Conservation (phyloP, 1,139 yeast species). For the Saccharomyces hybrid region DNA sequence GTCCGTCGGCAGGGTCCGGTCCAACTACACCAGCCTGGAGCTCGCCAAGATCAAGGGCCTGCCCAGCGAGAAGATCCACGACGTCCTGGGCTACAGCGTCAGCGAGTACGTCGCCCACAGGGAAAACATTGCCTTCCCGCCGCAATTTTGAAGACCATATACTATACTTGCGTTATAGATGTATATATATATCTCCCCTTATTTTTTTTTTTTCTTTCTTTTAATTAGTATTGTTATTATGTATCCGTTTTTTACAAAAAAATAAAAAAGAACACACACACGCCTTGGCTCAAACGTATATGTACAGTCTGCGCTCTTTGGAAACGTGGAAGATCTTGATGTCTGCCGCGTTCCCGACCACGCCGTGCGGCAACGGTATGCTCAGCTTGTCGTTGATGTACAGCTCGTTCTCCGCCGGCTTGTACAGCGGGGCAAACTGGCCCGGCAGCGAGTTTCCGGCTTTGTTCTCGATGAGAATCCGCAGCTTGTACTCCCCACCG, state of each 20-base stretch:
- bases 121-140: slow-evolving; percentile 82
- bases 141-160: slow-evolving; percentile 24
- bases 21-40: slow-evolving; percentile 73
- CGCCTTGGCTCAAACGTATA: background rate
- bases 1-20: slow-evolving; percentile 77
- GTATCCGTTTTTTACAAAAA: background rate
- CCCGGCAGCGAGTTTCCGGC: background rate
- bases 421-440: background rate
- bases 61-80: slow-evolving; percentile 64
- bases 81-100: slow-evolving; percentile 74
- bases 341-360: background rate
- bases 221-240: background rate
- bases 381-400: background rate
- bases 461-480: background rate
- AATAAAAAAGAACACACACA: background rate
- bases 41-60: slow-evolving; percentile 69
- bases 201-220: background rate
- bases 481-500: background rate
- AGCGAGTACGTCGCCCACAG: slow-evolving; percentile 87
- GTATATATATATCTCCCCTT: background rate
- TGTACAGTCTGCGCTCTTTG: background rate
- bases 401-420: background rate
- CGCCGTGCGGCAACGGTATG: background rate
- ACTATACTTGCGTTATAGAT: background rate
- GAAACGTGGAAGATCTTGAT: background rate